Evolutionary conservation across 2,329 filamentous ascomycete species (phyloP), one percentile per base, ranked within the genome.

Genomic region (Verticillium zaregamsianum): DNA sequence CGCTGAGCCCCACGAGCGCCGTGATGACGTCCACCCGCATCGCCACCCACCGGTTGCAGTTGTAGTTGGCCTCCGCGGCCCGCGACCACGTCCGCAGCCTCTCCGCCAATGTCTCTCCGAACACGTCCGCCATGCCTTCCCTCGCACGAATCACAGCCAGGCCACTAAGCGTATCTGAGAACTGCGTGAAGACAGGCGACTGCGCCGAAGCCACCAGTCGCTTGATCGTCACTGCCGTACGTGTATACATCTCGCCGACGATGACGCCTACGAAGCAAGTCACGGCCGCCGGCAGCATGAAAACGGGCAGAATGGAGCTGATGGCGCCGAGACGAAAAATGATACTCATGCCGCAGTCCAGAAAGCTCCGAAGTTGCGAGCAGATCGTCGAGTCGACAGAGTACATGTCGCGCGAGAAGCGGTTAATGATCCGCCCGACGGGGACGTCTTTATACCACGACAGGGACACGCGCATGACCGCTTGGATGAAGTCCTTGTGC

Each of bases 41-140:
- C 1, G 79, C 77, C 3, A 86, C 80, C 84, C 84, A 86, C 8
- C 84, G 79, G 67, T 86, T 86, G 63, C 80, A 80, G 69, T 85
- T 85, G 64, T 78, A 84, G 56, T 78, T 80, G 1, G 82, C 74
- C 67, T 85, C 82, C 0, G 76, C 72, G 0, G 81, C 74, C 6
- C 77, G 76, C 12, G 79, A 77, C 70, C 79, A 82, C 0, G 77
- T 69, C 1, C 80, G 75, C 35, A 86, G 64, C 65, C 81, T 81
- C 32, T 80, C 74, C 1, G 83, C 82, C n/a, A 86, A 70, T 37
- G 82, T 76, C 31, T 77, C 70, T 12, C 77, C 73, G 60, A 86
- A 86, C 3, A 72, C 74, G 14, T 73, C 67, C 11, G 77, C 72
- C 73, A 82, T 77, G 35, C 74, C 73, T 12, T 70, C 68, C 5